These are phyloP conservation scores for Pseudogymnoascus sp. DNA, from an alignment of 2,329 filamentous ascomycete species.

Conservation along the genomic window DNA sequence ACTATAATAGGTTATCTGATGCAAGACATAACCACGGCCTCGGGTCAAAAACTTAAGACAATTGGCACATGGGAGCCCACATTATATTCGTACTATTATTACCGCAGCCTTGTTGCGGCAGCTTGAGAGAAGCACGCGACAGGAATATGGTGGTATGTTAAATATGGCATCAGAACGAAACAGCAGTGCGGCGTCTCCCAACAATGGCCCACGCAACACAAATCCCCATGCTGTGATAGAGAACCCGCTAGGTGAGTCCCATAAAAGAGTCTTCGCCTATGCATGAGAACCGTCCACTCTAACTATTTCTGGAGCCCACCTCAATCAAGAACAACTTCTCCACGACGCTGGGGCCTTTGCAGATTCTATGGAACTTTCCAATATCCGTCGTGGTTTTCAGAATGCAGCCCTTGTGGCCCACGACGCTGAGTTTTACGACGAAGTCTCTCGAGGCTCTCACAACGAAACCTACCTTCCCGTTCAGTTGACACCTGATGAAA, in stretches of 20 bases:
- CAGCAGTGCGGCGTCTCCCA: neutral
- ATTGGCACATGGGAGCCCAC: neutral
- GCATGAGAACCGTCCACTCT: neutral
- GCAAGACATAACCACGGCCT: neutral
- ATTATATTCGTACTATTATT: neutral
- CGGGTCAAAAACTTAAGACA: neutral
- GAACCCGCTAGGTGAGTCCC: neutral
- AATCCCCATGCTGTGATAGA: neutral
- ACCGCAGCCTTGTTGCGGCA: neutral
- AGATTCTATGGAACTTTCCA: neutral
- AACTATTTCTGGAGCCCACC: neutral
- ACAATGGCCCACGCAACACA: neutral
- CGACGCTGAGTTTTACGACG: neutral
- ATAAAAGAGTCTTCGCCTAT: neutral
- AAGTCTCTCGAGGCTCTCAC: neutral
- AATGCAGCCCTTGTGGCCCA: neutral
- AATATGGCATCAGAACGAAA: neutral
- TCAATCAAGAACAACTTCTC: neutral
- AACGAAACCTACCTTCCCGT: neutral
- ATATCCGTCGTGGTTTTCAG: neutral
- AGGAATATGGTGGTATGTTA: neutral
- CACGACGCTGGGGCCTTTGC: neutral
- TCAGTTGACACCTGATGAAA: neutral
- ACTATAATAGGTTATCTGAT: neutral
- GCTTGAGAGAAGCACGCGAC: neutral